Evolutionary conservation across 2,329 filamentous ascomycete genomes (phyloP).

Genomic region (Curvularia lunata): DNA sequence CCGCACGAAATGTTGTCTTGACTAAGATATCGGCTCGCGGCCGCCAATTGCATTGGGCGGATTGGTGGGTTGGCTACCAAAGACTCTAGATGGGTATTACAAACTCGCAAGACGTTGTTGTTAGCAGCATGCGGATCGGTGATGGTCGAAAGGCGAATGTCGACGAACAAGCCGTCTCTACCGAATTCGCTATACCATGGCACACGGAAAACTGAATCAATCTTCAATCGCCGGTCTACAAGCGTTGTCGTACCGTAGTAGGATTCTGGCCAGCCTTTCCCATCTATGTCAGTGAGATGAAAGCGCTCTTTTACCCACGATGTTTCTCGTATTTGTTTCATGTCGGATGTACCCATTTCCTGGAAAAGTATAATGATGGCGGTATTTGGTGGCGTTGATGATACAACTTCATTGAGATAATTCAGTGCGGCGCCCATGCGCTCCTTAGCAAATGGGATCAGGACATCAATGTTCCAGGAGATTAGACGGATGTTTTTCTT

Average conservation of each 20-base stretch:
- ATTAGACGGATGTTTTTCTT: constrained; percentile 40
- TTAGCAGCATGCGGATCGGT: neutral
- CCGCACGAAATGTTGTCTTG: constrained; percentile 49
- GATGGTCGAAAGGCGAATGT: constrained; percentile 47
- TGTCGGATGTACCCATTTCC: constrained; percentile 58
- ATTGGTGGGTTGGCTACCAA: constrained; percentile 57
- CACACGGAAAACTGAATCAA: constrained; percentile 59
- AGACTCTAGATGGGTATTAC: constrained; percentile 65
- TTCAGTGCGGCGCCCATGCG: constrained; percentile 53
- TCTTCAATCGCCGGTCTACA: constrained; percentile 55
- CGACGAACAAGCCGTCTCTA: constrained; percentile 63
- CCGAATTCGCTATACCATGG: constrained; percentile 59
- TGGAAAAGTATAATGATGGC: constrained; percentile 59
- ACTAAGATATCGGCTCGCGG: constrained; percentile 55
- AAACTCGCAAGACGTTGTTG: constrained; percentile 54
- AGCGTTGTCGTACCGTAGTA: constrained; percentile 62
- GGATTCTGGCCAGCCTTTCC: constrained; percentile 53
- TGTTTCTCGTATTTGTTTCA: constrained; percentile 53
- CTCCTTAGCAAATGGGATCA: constrained; percentile 45
- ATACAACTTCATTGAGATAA: constrained; percentile 47
- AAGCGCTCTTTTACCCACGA: constrained; percentile 59
- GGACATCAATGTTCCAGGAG: constrained; percentile 60
- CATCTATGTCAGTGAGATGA: constrained; percentile 56
- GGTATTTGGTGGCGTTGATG: constrained; percentile 19
- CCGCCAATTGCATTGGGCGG: constrained; percentile 57